Base-by-base conservation (phyloP, 208 protist genomes). In the Angomonas deanei region DNA sequence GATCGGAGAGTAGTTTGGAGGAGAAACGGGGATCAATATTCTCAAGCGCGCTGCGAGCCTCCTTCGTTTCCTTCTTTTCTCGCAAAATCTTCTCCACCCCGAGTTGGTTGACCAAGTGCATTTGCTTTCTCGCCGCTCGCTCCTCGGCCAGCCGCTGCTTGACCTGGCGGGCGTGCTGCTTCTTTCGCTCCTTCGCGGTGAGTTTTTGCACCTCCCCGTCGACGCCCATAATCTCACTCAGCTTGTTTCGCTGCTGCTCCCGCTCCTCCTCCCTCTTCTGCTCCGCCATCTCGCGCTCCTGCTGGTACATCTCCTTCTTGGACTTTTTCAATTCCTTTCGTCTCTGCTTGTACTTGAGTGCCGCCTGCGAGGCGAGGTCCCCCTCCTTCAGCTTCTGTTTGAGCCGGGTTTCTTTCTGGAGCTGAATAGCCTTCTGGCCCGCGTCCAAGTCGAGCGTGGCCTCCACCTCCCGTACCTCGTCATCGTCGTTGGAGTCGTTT, bases 251-350 rank as follows among this genome's bases (percentile, higher is more conserved):
- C 55, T 83, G 72, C 34, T 83, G 61, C 36, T 76, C 66, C 52
- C 74, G 63, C 63, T 82, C 77, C 10, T 55, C 71, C 31, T 71
- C 78, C 48, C 65, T 39, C 36, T 68, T 66, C 33, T 66, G 74
- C 66, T 62, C 65, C 70, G 83, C 80, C 4, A 61, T 73, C 70
- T 91, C 86, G 2, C 81, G 76, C 69, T 91, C 75, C 57, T 83
- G 69, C 0, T 64, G 57, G 42, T 85, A 5, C 80, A 87, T 82
- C 46, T 93, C 80, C 61, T 88, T 89, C 75, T 96, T 96, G 27
- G 77, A 64, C 71, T 88, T 86, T 65, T 91, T 90, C 82, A 88
- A 81, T 56, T 91, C 89, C 59, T 92, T 93, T 15, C 89, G 81
- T 11, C 84, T 75, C 55, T 83, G 71, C 61, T 87, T 91, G 77